Conservation (phyloP, 192 early-diverging fungal species). For the Gonapodya prolifera region DNA sequence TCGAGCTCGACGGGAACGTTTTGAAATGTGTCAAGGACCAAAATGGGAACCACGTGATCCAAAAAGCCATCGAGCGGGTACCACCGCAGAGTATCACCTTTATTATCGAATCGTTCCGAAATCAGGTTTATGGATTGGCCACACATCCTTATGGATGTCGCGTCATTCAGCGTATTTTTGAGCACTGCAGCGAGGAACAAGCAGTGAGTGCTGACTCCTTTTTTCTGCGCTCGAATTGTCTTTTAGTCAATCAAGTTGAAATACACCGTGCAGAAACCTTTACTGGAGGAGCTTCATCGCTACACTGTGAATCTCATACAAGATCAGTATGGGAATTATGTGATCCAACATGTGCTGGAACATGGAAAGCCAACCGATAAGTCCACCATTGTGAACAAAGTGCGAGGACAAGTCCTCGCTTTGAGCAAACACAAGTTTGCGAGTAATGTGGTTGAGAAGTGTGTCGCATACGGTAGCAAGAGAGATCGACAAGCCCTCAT, state of each 20-base stretch:
- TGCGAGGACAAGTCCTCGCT: constrained; percentile 80
- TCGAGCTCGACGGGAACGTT: constrained; percentile 88
- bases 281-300: constrained; percentile 89
- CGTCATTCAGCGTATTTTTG: constrained; percentile 99
- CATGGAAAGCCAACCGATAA: constrained; percentile 83
- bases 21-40: constrained; percentile 99
- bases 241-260: background rate
- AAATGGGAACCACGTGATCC: constrained; percentile 99
- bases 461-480: constrained; percentile 83
- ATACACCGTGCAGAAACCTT: constrained; percentile 49
- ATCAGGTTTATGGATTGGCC: constrained; percentile 88
- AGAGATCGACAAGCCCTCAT: constrained; percentile 77
- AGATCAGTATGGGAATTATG: constrained; percentile 99
- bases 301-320: constrained; percentile 86
- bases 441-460: constrained; percentile 96
- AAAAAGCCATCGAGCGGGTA: constrained; percentile 97
- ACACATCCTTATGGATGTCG: constrained; percentile 98
- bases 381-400: constrained; percentile 71
- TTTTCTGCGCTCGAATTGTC: background rate
- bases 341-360: constrained; percentile 97
- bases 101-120: constrained; percentile 94
- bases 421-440: constrained; percentile 99
- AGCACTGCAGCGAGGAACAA: constrained; percentile 88
- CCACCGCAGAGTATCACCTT: constrained; percentile 86
- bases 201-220: constrained; percentile 40